Conservation (phyloP, 2,329 filamentous ascomycete species). For the Xylaria sp. region DNA sequence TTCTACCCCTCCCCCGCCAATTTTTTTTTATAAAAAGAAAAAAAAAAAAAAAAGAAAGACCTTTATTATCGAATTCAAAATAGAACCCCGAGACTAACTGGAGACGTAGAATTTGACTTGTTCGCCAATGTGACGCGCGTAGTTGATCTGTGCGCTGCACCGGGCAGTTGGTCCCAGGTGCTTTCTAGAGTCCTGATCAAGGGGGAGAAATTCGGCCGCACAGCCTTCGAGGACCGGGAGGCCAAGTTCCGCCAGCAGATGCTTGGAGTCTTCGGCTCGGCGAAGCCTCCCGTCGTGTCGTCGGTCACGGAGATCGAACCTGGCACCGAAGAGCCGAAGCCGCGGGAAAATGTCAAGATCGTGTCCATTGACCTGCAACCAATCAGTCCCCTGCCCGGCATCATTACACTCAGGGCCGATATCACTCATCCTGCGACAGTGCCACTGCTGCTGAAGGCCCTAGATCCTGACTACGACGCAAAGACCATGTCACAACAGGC, state of each 20-base stretch:
- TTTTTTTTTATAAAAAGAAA: background rate
- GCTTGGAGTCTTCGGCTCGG: constrained; percentile 60
- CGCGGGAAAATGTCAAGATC: constrained; percentile 83
- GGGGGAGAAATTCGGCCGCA: constrained; percentile 86
- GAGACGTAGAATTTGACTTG: constrained; percentile 80
- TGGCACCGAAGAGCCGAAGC: constrained; percentile 48
- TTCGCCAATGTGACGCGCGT: constrained; percentile 91
- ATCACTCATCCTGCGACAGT: constrained; percentile 98
- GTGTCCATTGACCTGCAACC: constrained; percentile 96
- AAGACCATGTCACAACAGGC: constrained; percentile 61
- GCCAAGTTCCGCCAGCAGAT: constrained; percentile 71
- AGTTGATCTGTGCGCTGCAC: constrained; percentile 94
- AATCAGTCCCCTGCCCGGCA: constrained; percentile 92
- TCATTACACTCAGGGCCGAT: constrained; percentile 90
- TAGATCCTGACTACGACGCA: constrained; percentile 76
- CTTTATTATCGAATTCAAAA: background rate
- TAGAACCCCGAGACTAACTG: constrained; percentile 27
- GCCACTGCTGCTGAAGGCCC: constrained; percentile 83
- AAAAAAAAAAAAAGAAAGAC: too few species aligned
- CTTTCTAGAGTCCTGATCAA: constrained; percentile 93
- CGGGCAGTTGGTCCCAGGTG: constrained; percentile 97
- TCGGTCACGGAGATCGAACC: constrained; percentile 35
- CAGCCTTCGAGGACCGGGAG: constrained; percentile 88
- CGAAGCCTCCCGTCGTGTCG: constrained; percentile 41
- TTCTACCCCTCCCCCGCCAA: background rate